Conservation (phyloP, 768 basidiomycete genomes). For the Lactarius trivialis region DNA sequence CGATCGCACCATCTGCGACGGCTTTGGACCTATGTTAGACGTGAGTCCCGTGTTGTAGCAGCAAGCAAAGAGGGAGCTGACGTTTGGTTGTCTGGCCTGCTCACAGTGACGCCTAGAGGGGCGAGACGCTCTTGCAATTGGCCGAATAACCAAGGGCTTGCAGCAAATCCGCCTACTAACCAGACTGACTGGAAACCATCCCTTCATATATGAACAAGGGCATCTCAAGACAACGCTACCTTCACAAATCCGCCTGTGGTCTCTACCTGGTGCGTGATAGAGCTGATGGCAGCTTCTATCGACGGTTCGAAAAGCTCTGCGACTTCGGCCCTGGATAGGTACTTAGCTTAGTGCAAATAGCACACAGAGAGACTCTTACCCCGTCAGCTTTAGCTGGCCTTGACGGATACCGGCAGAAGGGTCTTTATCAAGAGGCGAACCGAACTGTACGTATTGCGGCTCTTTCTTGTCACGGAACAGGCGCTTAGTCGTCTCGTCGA, state of each 20-base stretch:
- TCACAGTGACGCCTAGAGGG: slow-evolving; percentile 52
- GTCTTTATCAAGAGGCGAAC: slow-evolving; percentile 75
- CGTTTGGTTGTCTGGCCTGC: slow-evolving; percentile 76
- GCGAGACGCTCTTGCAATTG: slow-evolving; percentile 67
- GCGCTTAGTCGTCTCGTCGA: slow-evolving; percentile 79
- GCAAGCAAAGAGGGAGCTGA: slow-evolving; percentile 30
- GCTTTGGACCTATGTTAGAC: slow-evolving; percentile 59
- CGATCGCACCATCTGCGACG: slow-evolving; percentile 77
- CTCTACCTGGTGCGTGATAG: slow-evolving; percentile 66
- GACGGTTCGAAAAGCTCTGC: slow-evolving; percentile 76
- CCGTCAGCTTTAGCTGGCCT: slow-evolving; percentile 65
- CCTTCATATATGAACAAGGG: background rate
- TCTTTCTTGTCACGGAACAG: slow-evolving; percentile 65
- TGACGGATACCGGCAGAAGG: slow-evolving; percentile 57
- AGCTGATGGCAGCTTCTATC: slow-evolving; percentile 60
- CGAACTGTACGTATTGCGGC: slow-evolving; percentile 67
- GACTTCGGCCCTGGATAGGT: slow-evolving; percentile 38
- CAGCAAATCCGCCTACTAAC: slow-evolving; percentile 78
- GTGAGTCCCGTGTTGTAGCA: slow-evolving; percentile 1
- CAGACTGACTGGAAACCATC: slow-evolving; percentile 55
- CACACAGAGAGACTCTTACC: slow-evolving; percentile 35
- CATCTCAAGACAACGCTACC: slow-evolving; percentile 30
- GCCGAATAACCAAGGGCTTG: slow-evolving; percentile 71
- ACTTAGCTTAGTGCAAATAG: background rate
- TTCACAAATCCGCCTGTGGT: slow-evolving; percentile 61